phyloP scores from a whole-genome alignment of 176 grass and related monocot genomes.

The Carex scoparia region DNA sequence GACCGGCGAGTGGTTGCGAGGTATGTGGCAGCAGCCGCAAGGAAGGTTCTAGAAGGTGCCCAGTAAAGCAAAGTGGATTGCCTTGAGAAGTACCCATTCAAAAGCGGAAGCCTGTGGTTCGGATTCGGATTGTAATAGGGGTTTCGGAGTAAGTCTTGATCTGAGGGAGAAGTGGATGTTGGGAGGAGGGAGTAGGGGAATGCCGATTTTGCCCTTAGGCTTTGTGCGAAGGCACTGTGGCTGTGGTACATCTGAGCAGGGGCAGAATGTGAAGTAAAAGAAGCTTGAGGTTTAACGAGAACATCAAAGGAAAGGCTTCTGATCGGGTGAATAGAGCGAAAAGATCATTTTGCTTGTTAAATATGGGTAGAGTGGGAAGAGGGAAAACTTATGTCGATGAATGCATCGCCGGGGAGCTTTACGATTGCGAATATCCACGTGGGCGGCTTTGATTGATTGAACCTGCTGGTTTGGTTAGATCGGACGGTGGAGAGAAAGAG shows the following conservation, averaged over 20 bases:
- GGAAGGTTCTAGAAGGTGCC: conserved; percentile 22
- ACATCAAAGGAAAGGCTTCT: background rate
- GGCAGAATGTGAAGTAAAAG: background rate
- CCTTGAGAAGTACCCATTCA: conserved; percentile 46
- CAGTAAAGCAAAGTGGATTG: conserved; percentile 31
- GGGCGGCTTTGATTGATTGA: background rate
- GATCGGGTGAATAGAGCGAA: background rate
- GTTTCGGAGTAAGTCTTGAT: conserved; percentile 25
- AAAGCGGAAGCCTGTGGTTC: conserved; percentile 8
- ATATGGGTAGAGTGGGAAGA: conserved; percentile 1
- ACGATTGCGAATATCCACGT: background rate
- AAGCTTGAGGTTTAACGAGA: background rate
- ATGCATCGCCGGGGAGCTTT: background rate
- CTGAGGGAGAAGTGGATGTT: conserved; percentile 8
- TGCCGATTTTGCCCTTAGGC: conserved; percentile 40
- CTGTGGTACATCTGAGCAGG: conserved; percentile 42
- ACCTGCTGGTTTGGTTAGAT: background rate
- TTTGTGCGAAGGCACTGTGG: conserved; percentile 34
- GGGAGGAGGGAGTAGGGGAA: conserved; percentile 23
- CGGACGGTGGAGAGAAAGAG: background rate
- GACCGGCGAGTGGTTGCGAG: conserved; percentile 16
- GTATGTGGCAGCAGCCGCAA: conserved; percentile 16
- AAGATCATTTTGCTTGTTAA: background rate
- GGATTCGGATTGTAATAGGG: conserved; percentile 26
- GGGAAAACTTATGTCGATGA: background rate